Conservation (phyloP, 306 rosid genomes). For the Quercus mongolica region DNA sequence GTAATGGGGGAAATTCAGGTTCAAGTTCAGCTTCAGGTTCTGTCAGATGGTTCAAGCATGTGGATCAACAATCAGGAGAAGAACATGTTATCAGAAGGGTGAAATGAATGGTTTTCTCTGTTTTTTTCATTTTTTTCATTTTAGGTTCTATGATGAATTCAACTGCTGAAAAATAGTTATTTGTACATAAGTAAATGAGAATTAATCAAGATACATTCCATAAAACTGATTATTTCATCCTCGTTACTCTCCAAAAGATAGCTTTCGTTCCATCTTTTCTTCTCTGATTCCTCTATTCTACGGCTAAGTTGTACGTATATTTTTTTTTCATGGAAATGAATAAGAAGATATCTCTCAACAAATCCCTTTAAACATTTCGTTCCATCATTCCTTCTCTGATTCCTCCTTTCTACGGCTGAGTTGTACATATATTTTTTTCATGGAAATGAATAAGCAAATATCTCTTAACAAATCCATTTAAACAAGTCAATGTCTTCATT, state of each 20-base stretch:
- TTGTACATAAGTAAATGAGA: background rate
- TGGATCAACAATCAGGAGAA: constrained; percentile 87
- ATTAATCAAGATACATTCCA: background rate
- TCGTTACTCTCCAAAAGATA: background rate
- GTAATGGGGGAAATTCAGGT: constrained; percentile 25
- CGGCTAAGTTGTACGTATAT: background rate
- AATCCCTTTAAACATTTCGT: background rate
- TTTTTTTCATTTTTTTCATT: background rate
- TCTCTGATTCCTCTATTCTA: background rate
- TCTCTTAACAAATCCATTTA: background rate
- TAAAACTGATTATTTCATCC: background rate
- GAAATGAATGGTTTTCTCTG: background rate
- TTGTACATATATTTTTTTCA: background rate
- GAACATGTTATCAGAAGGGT: constrained; percentile 55
- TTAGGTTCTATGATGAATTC: too few species aligned
- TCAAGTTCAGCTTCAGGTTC: constrained; percentile 23
- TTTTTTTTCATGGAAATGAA: background rate
- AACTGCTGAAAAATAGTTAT: background rate
- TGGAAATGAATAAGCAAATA: too few species aligned
- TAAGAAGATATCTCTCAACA: background rate
- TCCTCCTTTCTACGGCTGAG: background rate
- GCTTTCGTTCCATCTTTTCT: background rate
- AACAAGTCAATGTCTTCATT: background rate
- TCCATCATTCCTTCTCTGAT: background rate
- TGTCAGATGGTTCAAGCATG: constrained; percentile 68